phyloP scores from a whole-genome alignment of 805 yeast genomes.

The Nematodospora valgi region DNA sequence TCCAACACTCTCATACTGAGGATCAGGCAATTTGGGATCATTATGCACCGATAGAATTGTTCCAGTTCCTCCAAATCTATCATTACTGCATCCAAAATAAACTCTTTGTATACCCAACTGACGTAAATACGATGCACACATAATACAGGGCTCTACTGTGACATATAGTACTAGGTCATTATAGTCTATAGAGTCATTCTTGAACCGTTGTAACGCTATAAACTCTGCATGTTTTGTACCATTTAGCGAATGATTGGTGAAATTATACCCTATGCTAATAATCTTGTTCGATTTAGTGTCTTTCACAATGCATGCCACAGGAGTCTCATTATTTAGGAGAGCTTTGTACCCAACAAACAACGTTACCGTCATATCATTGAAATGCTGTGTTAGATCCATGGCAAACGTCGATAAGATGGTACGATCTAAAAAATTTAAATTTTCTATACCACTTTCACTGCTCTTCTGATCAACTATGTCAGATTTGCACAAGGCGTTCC shows the following conservation, averaged over 20 bases:
- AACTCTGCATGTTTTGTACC: slow-evolving; percentile 95
- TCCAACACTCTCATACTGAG: slow-evolving; percentile 59
- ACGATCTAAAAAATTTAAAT: not conserved
- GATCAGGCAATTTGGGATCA: slow-evolving; percentile 13
- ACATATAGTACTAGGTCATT: slow-evolving; percentile 71
- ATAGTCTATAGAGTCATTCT: slow-evolving; percentile 24
- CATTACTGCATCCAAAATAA: slow-evolving; percentile 90
- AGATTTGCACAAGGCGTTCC: slow-evolving; percentile 25
- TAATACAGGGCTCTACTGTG: slow-evolving; percentile 96
- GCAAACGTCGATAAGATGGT: not conserved
- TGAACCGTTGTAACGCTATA: slow-evolving; percentile 58
- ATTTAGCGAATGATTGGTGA: slow-evolving; percentile 77
- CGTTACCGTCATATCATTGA: slow-evolving; percentile 32
- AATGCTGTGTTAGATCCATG: slow-evolving; percentile 17
- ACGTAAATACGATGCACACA: slow-evolving; percentile 92
- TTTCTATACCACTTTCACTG: not conserved
- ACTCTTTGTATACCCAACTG: slow-evolving; percentile 75
- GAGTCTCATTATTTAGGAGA: slow-evolving; percentile 34
- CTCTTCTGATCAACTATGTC: slow-evolving; percentile 16
- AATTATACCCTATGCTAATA: slow-evolving; percentile 77
- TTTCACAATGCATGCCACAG: slow-evolving; percentile 38
- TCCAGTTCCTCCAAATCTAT: slow-evolving; percentile 95
- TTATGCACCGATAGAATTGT: slow-evolving; percentile 58
- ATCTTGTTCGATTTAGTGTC: slow-evolving; percentile 38
- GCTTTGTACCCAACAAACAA: slow-evolving; percentile 39